Percentiles rank a stretch among this genome's conserved stretches.
These are phyloP conservation scores for Beauveria sp. DNA, from an alignment of 2,329 filamentous ascomycete genomes.

Conservation along the genomic window DNA sequence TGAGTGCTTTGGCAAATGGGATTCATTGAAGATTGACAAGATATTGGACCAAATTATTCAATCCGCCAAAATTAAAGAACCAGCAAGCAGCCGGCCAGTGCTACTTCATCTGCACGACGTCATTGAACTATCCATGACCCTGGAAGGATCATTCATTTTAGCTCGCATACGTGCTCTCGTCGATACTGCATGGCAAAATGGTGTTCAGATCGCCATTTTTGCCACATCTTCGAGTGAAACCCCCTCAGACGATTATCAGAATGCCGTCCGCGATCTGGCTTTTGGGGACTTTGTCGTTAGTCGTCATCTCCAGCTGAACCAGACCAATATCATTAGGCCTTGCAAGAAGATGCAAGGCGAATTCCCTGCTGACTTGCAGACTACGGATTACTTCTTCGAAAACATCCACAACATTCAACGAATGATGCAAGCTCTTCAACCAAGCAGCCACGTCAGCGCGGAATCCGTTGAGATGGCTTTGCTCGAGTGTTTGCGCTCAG, in stretches of 20 bases:
- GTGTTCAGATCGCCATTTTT: slow-evolving; percentile 66
- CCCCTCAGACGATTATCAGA: slow-evolving; percentile 35
- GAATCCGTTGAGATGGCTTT: not conserved
- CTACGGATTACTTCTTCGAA: slow-evolving; percentile 34
- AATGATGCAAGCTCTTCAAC: slow-evolving; percentile 36
- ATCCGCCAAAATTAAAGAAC: slow-evolving; percentile 32
- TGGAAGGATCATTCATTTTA: slow-evolving; percentile 63
- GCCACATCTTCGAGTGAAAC: slow-evolving; percentile 63
- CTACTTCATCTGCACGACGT: slow-evolving; percentile 78
- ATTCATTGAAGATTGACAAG: slow-evolving; percentile 52
- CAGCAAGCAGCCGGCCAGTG: slow-evolving; percentile 37
- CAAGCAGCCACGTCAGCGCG: slow-evolving; percentile 2
- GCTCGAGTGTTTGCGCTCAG: slow-evolving; percentile 17
- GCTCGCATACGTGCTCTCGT: slow-evolving; percentile 63
- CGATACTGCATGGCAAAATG: slow-evolving; percentile 62
- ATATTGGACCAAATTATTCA: slow-evolving; percentile 50
- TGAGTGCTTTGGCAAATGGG: slow-evolving; percentile 43
- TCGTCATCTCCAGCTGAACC: slow-evolving; percentile 26
- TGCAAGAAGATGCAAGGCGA: not conserved
- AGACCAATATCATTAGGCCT: slow-evolving; percentile 15
- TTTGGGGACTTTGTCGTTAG: slow-evolving; percentile 34
- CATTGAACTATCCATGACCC: slow-evolving; percentile 63
- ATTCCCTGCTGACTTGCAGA: slow-evolving; percentile 20
- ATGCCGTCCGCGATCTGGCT: slow-evolving; percentile 31
- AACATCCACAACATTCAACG: slow-evolving; percentile 40